Percentiles rank a stretch among this genome's conserved stretches.
These are phyloP conservation scores for Oryza coarctata DNA, from an alignment of 176 grass and related monocot species.

Conservation along the genomic window DNA sequence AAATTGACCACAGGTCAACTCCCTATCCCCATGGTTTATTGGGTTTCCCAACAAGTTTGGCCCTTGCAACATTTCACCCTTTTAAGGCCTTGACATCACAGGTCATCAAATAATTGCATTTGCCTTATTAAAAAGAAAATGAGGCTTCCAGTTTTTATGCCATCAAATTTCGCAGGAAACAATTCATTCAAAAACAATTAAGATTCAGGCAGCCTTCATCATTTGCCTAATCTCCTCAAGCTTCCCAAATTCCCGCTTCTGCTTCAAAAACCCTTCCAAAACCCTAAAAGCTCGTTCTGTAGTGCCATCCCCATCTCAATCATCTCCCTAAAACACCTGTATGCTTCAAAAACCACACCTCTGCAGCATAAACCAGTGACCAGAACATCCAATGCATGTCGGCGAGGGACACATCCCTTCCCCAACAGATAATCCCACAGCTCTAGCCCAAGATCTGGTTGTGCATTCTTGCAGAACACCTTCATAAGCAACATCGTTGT, in stretches of 20 bases:
- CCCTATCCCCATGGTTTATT: not conserved
- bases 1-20: conserved; percentile 2
- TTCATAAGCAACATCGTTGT: conserved; percentile 90
- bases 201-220: conserved; percentile 28
- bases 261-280: conserved; percentile 67
- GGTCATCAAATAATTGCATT: not conserved
- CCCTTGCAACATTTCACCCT: conserved; percentile 19
- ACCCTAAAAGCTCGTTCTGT: conserved; percentile 72
- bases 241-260: conserved; percentile 51
- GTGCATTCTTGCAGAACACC: conserved; percentile 66
- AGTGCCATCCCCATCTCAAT: conserved; percentile 47
- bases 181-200: not conserved
- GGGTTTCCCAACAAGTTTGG: conserved; percentile 8
- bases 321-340: conserved; percentile 66
- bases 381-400: conserved; percentile 76
- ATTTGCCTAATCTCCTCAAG: conserved; percentile 62
- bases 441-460: conserved; percentile 67
- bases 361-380: conserved; percentile 82
- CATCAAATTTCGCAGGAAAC: not conserved
- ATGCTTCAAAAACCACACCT: conserved; percentile 58
- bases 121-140: not conserved
- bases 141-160: not conserved
- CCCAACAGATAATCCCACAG: conserved; percentile 74
- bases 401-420: conserved; percentile 77
- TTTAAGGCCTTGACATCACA: not conserved